Conservation (phyloP, 2,329 filamentous ascomycete species). For the Aspergillus sp. region DNA sequence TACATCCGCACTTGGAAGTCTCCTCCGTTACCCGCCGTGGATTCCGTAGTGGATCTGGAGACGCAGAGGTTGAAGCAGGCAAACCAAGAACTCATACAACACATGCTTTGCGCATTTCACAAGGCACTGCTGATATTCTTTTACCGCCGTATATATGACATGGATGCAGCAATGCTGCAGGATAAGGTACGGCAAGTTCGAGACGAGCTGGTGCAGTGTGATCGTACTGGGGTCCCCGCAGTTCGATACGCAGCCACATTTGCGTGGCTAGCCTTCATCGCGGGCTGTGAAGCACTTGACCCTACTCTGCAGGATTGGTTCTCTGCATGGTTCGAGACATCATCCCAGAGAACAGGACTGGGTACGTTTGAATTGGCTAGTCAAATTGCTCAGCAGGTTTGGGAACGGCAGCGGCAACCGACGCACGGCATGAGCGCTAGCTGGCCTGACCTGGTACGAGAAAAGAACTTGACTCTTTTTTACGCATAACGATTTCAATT, state of each 20-base stretch:
- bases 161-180: slow-evolving; percentile 39
- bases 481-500: no score
- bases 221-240: slow-evolving; percentile 25
- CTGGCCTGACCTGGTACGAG: no score
- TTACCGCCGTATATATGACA: slow-evolving; percentile 40
- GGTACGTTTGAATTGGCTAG: slow-evolving; percentile 25
- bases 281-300: slow-evolving; percentile 38
- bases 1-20: slow-evolving; percentile 21
- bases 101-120: slow-evolving; percentile 37
- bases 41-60: no score
- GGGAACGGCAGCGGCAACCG: slow-evolving; percentile 9
- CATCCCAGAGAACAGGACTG: slow-evolving; percentile 24
- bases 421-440: no score
- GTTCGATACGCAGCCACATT: slow-evolving; percentile 34
- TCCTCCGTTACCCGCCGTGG: background rate
- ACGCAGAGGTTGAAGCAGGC: background rate
- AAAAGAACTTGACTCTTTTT: no score
- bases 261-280: slow-evolving; percentile 43
- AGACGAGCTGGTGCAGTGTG: slow-evolving; percentile 33
- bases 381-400: slow-evolving; percentile 20
- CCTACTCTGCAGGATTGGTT: slow-evolving; percentile 33
- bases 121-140: slow-evolving; percentile 44
- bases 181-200: slow-evolving; percentile 31
- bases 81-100: slow-evolving; percentile 15
- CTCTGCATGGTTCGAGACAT: slow-evolving; percentile 27